These are phyloP conservation scores for Crataegus laevigata DNA, from an alignment of 306 rosid genomes.

Conservation along the genomic window DNA sequence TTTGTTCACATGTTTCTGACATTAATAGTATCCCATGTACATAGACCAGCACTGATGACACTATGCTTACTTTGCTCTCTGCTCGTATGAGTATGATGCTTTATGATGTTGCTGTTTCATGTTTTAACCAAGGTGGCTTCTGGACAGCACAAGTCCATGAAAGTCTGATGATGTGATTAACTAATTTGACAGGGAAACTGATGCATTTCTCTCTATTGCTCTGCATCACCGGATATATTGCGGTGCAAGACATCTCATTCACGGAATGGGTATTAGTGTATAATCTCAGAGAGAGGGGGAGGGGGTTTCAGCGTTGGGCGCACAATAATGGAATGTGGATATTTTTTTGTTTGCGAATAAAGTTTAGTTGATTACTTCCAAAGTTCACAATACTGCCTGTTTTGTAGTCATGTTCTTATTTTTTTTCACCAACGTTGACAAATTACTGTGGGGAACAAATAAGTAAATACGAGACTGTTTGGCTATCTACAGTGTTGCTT, in stretches of 20 bases:
- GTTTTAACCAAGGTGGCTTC: background rate
- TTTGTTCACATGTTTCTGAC: constrained; percentile 1
- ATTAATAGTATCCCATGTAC: background rate
- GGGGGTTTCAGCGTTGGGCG: background rate
- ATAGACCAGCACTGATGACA: background rate
- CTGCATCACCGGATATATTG: background rate
- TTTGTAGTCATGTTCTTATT: background rate
- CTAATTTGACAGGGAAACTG: constrained; percentile 8
- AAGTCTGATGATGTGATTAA: background rate
- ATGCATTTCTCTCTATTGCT: background rate
- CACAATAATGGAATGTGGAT: background rate
- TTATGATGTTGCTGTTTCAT: background rate
- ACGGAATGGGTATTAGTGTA: background rate
- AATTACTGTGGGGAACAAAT: background rate
- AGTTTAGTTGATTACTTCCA: background rate
- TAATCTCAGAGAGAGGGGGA: background rate
- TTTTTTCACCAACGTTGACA: background rate
- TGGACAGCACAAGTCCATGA: background rate
- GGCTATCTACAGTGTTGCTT: constrained; percentile 5
- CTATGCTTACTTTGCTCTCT: background rate
- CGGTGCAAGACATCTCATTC: background rate
- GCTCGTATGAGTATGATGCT: background rate
- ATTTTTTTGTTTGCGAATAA: background rate
- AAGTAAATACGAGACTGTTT: background rate
- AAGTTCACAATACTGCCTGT: background rate